phyloP scores from a whole-genome alignment of 768 basidiomycete genomes.

The Galerina sulciceps region DNA sequence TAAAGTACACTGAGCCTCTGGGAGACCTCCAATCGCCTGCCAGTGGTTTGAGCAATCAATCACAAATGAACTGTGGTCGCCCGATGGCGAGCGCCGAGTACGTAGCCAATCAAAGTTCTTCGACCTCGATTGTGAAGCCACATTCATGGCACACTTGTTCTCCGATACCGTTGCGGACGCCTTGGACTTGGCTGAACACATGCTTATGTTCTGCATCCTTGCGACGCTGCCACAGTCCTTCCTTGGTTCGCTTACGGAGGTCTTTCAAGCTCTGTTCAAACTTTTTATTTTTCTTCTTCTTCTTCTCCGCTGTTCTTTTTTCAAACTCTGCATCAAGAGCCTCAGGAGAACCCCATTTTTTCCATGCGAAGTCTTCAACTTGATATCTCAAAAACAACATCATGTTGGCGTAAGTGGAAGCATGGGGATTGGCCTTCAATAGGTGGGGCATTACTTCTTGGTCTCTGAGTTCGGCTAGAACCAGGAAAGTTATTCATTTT shows the following conservation, averaged over 20 bases:
- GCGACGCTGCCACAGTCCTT: slow-evolving; percentile 87
- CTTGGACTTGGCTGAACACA: slow-evolving; percentile 67
- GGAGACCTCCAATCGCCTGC: no score
- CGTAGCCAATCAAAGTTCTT: slow-evolving; percentile 58
- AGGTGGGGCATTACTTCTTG: slow-evolving; percentile 91
- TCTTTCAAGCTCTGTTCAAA: slow-evolving; percentile 91
- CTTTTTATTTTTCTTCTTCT: slow-evolving; percentile 90
- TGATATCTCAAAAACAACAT: slow-evolving; percentile 96
- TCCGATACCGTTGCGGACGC: slow-evolving; percentile 54
- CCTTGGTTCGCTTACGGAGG: slow-evolving; percentile 81
- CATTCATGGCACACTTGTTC: slow-evolving; percentile 86
- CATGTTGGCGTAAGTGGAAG: slow-evolving; percentile 97
- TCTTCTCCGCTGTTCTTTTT: slow-evolving; percentile 77
- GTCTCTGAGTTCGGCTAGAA: slow-evolving; percentile 87
- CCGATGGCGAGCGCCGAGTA: background rate
- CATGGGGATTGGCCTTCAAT: slow-evolving; percentile 93
- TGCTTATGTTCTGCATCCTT: slow-evolving; percentile 91
- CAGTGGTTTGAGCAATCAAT: no score
- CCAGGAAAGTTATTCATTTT: background rate
- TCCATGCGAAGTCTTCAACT: slow-evolving; percentile 96
- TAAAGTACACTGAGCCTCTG: no score
- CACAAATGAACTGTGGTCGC: no score
- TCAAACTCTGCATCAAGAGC: slow-evolving; percentile 89
- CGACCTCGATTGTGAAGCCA: slow-evolving; percentile 90
- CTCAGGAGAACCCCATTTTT: slow-evolving; percentile 97